Base-by-base conservation (phyloP, 116 monocot species). In the Posidonia oceanica region DNA sequence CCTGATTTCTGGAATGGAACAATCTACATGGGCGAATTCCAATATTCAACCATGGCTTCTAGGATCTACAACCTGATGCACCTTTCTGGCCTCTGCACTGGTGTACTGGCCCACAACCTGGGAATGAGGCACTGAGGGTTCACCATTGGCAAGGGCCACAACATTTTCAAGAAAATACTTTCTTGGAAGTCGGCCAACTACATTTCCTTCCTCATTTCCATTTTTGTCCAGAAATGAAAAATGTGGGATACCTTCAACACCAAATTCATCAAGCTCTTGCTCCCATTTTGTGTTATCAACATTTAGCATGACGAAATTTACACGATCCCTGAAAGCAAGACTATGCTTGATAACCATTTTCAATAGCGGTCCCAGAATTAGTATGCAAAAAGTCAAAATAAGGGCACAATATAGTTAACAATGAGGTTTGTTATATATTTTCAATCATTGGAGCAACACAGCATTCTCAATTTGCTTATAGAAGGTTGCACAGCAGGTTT, bases 261-360 rank as follows among this genome's bases (percentile, higher is more conserved):
- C 97, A 72, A 97, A 97, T 74, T 97, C 97, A 51, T 97, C 97
- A 22, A 97, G 82, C 59, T 97, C 97, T 58, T 97, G 97, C 76
- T 97, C 97, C 97, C 97, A 97, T 61, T 89, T 97, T 48, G 97
- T 97, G 79, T 91, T 91, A 52, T 97, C 97, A 41, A 97, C 97
- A 56, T 97, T 91, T 71, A 97, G 65, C 97, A 91, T 87, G 6
- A 97, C 97, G 61, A 97, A 97, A 73, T 97, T 97, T 68, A 97
- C 83, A 61, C 68, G 80, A 64, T 81, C 80, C 82, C 97, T 97
- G 79, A 39, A 75, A 74, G 7, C 23, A 29, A 75, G 44, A 59
- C 16, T 64, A 40, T 65, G 18, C 38, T 65, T 65, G 11, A n/a
- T 39, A 41, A n/a, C 14, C 41, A 67, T 29, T 29, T 29, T 29